Evolutionary conservation across 2,329 filamentous ascomycete genomes (phyloP).

Genomic region (Erysiphe pulchra): DNA sequence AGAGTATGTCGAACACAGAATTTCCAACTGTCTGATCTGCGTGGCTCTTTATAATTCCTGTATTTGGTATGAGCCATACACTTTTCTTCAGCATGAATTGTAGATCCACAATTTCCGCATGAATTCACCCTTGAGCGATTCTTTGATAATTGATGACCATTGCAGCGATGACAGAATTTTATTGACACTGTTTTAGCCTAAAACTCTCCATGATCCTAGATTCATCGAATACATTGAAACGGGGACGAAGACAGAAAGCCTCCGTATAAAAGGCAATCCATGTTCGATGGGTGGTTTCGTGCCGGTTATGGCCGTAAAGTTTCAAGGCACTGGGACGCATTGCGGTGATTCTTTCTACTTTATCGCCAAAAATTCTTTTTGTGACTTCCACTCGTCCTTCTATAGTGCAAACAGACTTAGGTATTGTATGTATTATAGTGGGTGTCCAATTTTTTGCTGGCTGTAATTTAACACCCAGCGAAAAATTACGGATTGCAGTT

Average conservation of each 20-base stretch:
- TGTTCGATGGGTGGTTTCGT: background rate
- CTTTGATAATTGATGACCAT: background rate
- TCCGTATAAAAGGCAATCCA: background rate
- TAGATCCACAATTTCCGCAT: background rate
- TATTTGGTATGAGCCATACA: background rate
- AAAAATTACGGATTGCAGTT: background rate
- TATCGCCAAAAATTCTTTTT: background rate
- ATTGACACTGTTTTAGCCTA: background rate
- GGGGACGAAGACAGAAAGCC: background rate
- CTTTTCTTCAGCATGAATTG: background rate
- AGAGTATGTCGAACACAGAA: background rate
- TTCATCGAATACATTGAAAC: background rate
- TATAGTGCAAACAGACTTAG: background rate
- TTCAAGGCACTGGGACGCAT: background rate
- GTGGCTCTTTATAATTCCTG: background rate
- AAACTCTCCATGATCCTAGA: background rate
- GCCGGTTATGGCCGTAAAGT: background rate
- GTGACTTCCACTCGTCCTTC: background rate
- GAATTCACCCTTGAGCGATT: background rate
- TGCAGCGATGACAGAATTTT: background rate
- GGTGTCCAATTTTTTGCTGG: background rate
- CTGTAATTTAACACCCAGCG: background rate
- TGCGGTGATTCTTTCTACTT: background rate
- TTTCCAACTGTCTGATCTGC: background rate
- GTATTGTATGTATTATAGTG: background rate